These are phyloP conservation scores for Pelargonium australe DNA, from an alignment of 441 rosid species.

Conservation along the genomic window DNA sequence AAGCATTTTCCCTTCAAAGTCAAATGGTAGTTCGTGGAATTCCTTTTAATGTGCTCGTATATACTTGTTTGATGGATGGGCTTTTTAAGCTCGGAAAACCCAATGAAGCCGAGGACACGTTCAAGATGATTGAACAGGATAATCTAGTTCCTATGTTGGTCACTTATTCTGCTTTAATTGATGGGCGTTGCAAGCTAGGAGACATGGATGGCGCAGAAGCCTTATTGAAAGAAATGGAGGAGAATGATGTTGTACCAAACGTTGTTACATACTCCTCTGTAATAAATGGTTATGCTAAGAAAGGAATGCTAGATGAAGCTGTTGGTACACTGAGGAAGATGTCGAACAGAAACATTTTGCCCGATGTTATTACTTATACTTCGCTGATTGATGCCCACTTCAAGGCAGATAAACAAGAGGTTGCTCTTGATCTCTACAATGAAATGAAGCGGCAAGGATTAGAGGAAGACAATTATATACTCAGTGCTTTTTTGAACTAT, in stretches of 20 bases:
- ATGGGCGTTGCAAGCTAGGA: conserved; percentile 67
- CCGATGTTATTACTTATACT: conserved; percentile 54
- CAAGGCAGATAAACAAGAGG: conserved; percentile 52
- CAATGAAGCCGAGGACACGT: conserved; percentile 58
- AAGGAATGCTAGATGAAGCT: conserved; percentile 71
- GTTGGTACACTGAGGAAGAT: conserved; percentile 47
- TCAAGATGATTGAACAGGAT: conserved; percentile 38
- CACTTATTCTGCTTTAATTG: conserved; percentile 66
- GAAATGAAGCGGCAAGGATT: conserved; percentile 61
- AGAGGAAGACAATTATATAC: conserved; percentile 47
- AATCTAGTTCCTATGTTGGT: conserved; percentile 46
- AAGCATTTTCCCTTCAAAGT: conserved; percentile 62
- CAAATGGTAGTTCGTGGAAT: conserved; percentile 76
- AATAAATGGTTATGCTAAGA: conserved; percentile 63
- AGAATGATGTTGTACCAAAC: conserved; percentile 43
- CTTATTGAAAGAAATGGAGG: conserved; percentile 55
- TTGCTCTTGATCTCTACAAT: conserved; percentile 51
- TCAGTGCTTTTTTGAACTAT: conserved; percentile 63
- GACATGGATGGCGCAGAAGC: conserved; percentile 50
- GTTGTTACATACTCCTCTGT: conserved; percentile 59
- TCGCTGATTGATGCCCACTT: conserved; percentile 65
- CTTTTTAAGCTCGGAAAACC: conserved; percentile 60
- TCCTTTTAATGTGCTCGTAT: conserved; percentile 64
- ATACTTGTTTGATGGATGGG: conserved; percentile 73
- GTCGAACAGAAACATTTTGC: conserved; percentile 40